These are phyloP conservation scores for Crinitomyces ghanaensis DNA, from an alignment of 805 yeast species.

Conservation along the genomic window DNA sequence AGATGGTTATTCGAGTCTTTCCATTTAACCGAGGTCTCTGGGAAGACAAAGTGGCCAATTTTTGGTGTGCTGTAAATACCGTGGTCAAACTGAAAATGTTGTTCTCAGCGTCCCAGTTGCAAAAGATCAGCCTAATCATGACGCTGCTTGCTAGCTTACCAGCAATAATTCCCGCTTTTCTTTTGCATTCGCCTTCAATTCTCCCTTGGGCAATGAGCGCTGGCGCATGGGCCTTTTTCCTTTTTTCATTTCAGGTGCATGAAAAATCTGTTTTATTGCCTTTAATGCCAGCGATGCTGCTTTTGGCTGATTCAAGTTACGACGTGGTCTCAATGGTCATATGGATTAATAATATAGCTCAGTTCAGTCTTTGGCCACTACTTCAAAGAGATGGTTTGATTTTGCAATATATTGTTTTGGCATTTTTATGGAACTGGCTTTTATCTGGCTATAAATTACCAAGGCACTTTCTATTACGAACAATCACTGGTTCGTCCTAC, in stretches of 20 bases:
- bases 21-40: slow-evolving; percentile 91
- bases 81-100: slow-evolving; percentile 54
- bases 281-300: slow-evolving; percentile 66
- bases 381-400: slow-evolving; percentile 61
- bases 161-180: slow-evolving; percentile 37
- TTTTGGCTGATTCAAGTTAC: slow-evolving; percentile 41
- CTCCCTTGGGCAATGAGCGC: slow-evolving; percentile 68
- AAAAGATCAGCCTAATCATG: slow-evolving; percentile 33
- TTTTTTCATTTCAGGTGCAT: slow-evolving; percentile 93
- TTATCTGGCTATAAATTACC: slow-evolving; percentile 36
- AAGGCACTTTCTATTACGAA: slow-evolving; percentile 35
- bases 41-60: slow-evolving; percentile 94
- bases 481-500: slow-evolving; percentile 42
- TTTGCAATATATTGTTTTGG: slow-evolving; percentile 58
- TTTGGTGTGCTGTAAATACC: slow-evolving; percentile 92
- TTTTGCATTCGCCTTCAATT: slow-evolving; percentile 40
- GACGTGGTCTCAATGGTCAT: slow-evolving; percentile 59
- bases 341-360: slow-evolving; percentile 79
- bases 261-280: slow-evolving; percentile 89
- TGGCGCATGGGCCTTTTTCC: slow-evolving; percentile 75
- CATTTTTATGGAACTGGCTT: slow-evolving; percentile 66
- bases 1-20: slow-evolving; percentile 58
- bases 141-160: slow-evolving; percentile 41
- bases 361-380: slow-evolving; percentile 83
- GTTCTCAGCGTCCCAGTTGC: slow-evolving; percentile 48